Base-by-base conservation (phyloP, 1,284 basidiomycete species). In the Amylostereum areolatum region DNA sequence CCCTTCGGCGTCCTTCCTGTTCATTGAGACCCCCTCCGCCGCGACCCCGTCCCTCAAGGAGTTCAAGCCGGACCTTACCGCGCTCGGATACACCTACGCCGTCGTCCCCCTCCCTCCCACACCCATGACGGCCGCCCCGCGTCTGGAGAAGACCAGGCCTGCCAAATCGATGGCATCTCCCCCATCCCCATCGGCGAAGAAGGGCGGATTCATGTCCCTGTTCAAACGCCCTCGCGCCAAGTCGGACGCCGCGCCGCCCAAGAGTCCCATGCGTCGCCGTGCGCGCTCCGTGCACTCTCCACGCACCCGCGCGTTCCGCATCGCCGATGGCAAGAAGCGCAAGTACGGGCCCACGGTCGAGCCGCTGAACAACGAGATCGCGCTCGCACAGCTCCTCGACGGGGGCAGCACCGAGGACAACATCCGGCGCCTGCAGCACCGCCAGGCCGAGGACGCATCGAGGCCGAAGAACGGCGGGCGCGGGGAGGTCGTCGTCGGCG, bases 341-440 rank as follows among this genome's bases (percentile, higher is more conserved):
- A 67, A 72, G 49, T 74, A 76, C 57, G 59, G 62, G 34, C n/a
- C 18, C 12, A 54, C 65, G 57, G 49, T 67, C 54, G 59, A 65
- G 62, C 70, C 81, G 3, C 72, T 87, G 33, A 70, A 75, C 5
- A 77, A 77, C 45, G 83, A 86, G 54, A 71, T 86, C 35, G 78
- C 77, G 1, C 66, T 87, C 50, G 77, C 81, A 71, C 85, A 86
- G 62, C 79, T 85, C 52, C 59, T 70, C 2, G 81, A 80, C 46
- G 85, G 85, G 11, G 85, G 85, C 0, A 73, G 63, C 45, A 68
- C 78, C 50, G 77, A 85, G 47, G 62, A 70, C n/a, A 76, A 83
- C 49, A 74, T 77, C 39, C 70, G 72, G 50, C 74, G 74, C n/a
- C 61, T 78, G 40, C 77, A 82, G 69, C 69, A 77, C 43, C 64